These are phyloP conservation scores for Pluteus cervinus DNA, from an alignment of 768 basidiomycete species.

Conservation along the genomic window DNA sequence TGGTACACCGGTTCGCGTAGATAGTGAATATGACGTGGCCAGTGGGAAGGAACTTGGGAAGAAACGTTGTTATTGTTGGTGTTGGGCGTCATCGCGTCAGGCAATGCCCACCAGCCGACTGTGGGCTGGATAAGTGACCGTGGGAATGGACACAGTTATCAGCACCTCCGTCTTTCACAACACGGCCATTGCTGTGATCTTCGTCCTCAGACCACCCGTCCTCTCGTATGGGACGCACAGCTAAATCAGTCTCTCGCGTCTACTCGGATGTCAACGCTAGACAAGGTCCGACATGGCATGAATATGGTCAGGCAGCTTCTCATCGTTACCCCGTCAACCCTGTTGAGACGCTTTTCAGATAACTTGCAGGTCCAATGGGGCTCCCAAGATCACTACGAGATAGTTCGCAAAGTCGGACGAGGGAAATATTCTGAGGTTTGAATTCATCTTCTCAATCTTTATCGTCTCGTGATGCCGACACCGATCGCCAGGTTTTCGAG, in stretches of 20 bases:
- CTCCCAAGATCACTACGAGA: slow-evolving; percentile 95
- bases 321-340: slow-evolving; percentile 10
- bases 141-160: no score
- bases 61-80: no score
- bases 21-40: slow-evolving; percentile 50
- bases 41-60: slow-evolving; percentile 15
- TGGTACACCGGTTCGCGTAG: slow-evolving; percentile 49
- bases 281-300: slow-evolving; percentile 88
- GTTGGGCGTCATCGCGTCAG: neutral
- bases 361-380: slow-evolving; percentile 98
- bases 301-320: slow-evolving; percentile 66
- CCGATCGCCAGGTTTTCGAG: slow-evolving; percentile 69
- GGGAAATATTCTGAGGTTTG: slow-evolving; percentile 93
- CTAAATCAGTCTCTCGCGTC: slow-evolving; percentile 79
- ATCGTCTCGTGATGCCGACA: slow-evolving; percentile 7
- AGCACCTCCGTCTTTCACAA: no score
- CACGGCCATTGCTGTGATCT: no score
- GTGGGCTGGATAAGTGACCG: slow-evolving; percentile 8
- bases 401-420: slow-evolving; percentile 91
- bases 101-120: no score
- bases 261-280: slow-evolving; percentile 87
- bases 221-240: slow-evolving; percentile 59
- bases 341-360: slow-evolving; percentile 44
- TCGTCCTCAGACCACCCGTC: slow-evolving; percentile 4
- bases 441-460: slow-evolving; percentile 5